Evolutionary conservation across 768 basidiomycete genomes (phyloP), one percentile per base, ranked within the genome.

Genomic region (Udeniomyces megalosporus): DNA sequence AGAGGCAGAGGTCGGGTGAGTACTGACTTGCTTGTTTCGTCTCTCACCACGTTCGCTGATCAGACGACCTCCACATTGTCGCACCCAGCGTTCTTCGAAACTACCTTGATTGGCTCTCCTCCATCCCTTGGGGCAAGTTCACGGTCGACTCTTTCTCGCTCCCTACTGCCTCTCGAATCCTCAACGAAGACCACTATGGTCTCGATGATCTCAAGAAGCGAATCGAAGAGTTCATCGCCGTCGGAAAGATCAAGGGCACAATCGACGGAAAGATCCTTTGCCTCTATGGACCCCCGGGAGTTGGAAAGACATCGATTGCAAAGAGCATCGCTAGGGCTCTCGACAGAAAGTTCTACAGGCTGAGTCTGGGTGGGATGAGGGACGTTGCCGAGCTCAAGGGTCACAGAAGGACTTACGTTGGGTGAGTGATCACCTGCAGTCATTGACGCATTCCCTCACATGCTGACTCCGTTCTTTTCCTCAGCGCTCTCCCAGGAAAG

Each of bases 311-410:
- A 29, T 20, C 14, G 4, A 60, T 65, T 29, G 63, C 63, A 10
- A 65, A 65, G 52, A 48, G 84, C 2, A 95, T 99, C 55, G 85
- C 95, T 0, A 80, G 90, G 17, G 92, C 93, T 3, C 77, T 99
- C 26, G 83, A 85, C 29, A 76, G 93, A 63, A 84, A 89, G 72
- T 97, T 97, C 76, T 97, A 92, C 81, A 80, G 91, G 52, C 95
- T 99, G 76, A 89, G 86, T 10, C 93, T 97, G 4, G 93, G 95
- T 66, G 93, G 95, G 15, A 74, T 99, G 71, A 89, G 89, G 51
- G 95, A 99, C 72, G 91, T 97, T 0, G 95, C 95, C 60, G 95
- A 97, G 79, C 96, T 99, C 70, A 97, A 97, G 75, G 95, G 95
- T 0, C 95, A 99, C 71, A 77, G 95, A 69, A 77, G 95, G 71